A percentile compares a stretch with the other conserved stretches of the same genome.
Conservation (phyloP, 371 early-diverging fungal genomes). For the Haplosporangium sp. region DNA sequence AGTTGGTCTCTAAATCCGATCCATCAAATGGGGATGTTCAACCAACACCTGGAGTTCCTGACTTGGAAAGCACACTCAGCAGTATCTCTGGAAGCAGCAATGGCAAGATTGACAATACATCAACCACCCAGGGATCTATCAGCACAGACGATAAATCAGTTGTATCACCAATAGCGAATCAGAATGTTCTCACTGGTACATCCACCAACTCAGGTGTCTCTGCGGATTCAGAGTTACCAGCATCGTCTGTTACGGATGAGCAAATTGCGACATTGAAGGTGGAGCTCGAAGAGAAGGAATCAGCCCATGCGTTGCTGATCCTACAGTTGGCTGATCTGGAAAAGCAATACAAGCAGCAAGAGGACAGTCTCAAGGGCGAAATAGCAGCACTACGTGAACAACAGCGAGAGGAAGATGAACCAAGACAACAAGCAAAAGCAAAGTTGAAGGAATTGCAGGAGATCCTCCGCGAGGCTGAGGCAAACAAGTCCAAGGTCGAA, state of each 20-base stretch:
- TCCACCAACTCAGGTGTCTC: neutral
- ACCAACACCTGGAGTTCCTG: conserved; percentile 11
- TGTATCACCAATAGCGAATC: neutral
- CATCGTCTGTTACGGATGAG: conserved; percentile 24
- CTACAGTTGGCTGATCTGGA: conserved; percentile 48
- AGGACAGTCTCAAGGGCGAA: conserved; percentile 48
- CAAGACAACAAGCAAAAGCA: conserved; percentile 56
- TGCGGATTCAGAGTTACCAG: conserved; percentile 1
- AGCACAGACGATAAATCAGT: neutral
- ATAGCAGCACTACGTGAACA: conserved; percentile 54
- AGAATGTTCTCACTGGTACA: neutral
- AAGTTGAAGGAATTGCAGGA: conserved; percentile 60
- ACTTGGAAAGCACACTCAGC: neutral
- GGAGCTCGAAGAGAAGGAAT: conserved; percentile 52
- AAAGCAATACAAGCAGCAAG: conserved; percentile 50
- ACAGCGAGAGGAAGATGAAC: conserved; percentile 55
- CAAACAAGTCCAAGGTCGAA: conserved; percentile 51
- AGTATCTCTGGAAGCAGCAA: conserved; percentile 2
- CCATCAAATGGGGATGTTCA: conserved; percentile 23
- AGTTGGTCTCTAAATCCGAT: conserved; percentile 28
- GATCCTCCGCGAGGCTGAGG: conserved; percentile 46
- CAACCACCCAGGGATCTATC: neutral
- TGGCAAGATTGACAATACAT: neutral
- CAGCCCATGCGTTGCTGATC: conserved; percentile 41
- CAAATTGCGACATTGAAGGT: conserved; percentile 21